These are phyloP conservation scores for Carex littledalei DNA, from an alignment of 176 grass and related monocot species.

Conservation along the genomic window DNA sequence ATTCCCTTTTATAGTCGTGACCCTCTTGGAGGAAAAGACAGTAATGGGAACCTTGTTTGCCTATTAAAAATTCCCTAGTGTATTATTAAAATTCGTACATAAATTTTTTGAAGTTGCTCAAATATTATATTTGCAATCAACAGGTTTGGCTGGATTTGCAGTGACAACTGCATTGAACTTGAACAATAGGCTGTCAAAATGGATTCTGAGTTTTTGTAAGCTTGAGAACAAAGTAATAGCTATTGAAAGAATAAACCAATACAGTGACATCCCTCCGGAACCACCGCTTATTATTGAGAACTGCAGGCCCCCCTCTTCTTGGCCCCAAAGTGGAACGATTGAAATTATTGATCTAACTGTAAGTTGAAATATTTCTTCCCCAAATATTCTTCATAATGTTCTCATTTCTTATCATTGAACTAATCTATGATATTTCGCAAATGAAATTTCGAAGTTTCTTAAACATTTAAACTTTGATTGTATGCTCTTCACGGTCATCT, in stretches of 20 bases:
- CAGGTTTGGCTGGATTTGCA: slow-evolving; percentile 95
- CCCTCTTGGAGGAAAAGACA: background rate
- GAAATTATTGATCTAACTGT: slow-evolving; percentile 93
- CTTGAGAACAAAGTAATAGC: slow-evolving; percentile 97
- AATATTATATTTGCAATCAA: slow-evolving; percentile 23
- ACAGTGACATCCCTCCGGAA: slow-evolving; percentile 84
- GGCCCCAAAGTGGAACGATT: slow-evolving; percentile 78
- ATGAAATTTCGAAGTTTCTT: background rate
- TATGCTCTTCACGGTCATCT: background rate
- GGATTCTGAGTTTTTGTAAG: slow-evolving; percentile 99
- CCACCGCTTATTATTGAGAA: slow-evolving; percentile 63
- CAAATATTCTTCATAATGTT: background rate
- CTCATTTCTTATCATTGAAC: background rate
- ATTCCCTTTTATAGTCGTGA: background rate
- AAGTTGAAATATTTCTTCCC: slow-evolving; percentile 7
- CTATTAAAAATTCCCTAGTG: background rate
- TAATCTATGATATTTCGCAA: background rate
- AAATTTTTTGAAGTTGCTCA: background rate
- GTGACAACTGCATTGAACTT: slow-evolving; percentile 95
- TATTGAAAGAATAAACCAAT: slow-evolving; percentile 96
- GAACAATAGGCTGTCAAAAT: slow-evolving; percentile 90
- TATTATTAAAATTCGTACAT: slow-evolving; percentile 7
- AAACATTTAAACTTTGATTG: background rate
- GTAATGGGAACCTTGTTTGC: background rate
- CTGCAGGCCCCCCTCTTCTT: slow-evolving; percentile 38